Conservation (phyloP, 148 eudicot genomes). For the Rhododendron kiyosumense region DNA sequence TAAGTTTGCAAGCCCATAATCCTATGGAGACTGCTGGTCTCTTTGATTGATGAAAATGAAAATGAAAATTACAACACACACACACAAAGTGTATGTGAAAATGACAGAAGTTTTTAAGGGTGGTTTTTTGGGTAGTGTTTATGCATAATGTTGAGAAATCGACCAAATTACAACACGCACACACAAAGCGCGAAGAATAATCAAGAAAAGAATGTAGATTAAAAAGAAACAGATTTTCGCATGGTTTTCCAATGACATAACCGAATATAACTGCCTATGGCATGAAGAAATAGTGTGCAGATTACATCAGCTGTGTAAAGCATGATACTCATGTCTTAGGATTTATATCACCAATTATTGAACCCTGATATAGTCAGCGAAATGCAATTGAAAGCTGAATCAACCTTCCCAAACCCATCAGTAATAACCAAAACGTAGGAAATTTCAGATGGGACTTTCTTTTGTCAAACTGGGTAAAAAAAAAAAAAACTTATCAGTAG, state of each 20-base stretch:
- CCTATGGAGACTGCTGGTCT: neutral
- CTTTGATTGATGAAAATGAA: neutral
- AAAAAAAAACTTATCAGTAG: neutral
- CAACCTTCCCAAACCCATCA: neutral
- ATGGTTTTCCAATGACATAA: neutral
- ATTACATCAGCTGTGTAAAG: neutral
- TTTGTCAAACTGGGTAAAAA: neutral
- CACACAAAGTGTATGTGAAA: too few species aligned
- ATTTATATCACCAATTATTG: neutral
- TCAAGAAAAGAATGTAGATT: neutral
- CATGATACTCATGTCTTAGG: neutral
- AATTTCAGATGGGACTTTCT: neutral
- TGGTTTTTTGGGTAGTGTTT: neutral
- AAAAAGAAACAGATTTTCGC: neutral
- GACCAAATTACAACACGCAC: too few species aligned
- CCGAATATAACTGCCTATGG: neutral
- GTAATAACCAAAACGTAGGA: neutral
- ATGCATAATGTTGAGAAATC: neutral
- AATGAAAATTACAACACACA: too few species aligned
- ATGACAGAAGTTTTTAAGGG: neutral
- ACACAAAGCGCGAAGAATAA: too few species aligned
- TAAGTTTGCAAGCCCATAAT: neutral
- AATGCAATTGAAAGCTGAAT: neutral
- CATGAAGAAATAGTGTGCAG: neutral
- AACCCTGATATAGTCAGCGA: neutral